These are phyloP conservation scores for Blastocladiella britannica DNA, from an alignment of 192 early-diverging fungal genomes.

Conservation along the genomic window DNA sequence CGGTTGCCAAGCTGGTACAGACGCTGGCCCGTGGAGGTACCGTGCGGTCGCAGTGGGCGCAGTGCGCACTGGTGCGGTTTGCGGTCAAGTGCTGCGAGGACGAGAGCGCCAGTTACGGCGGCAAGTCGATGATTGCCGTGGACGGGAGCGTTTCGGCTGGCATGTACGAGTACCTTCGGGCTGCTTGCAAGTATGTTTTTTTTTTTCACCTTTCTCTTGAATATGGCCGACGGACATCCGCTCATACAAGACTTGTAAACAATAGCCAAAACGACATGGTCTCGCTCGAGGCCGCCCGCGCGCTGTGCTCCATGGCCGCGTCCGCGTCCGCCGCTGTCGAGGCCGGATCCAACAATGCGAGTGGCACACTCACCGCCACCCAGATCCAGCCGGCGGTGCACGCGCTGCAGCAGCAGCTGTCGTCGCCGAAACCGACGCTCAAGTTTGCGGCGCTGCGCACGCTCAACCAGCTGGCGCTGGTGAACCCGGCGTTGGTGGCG, in stretches of 20 bases:
- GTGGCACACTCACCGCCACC: not conserved
- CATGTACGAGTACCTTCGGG: slow-evolving; percentile 1
- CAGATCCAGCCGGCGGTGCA: not conserved
- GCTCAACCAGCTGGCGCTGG: slow-evolving; percentile 75
- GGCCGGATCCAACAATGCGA: too few species aligned
- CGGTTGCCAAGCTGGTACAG: slow-evolving; percentile 88
- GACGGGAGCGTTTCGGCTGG: not conserved
- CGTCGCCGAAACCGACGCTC: slow-evolving; percentile 76
- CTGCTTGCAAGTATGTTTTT: not conserved
- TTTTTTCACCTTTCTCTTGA: not conserved
- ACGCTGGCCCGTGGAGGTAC: slow-evolving; percentile 39
- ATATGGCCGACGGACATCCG: slow-evolving; percentile 1
- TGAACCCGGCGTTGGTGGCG: slow-evolving; percentile 70
- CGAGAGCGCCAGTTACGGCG: not conserved
- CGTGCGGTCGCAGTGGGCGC: slow-evolving; percentile 35
- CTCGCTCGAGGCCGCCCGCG: slow-evolving; percentile 85
- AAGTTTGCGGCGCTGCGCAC: slow-evolving; percentile 95
- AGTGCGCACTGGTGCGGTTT: slow-evolving; percentile 83
- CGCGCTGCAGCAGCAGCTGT: slow-evolving; percentile 81
- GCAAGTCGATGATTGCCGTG: not conserved
- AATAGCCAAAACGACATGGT: slow-evolving; percentile 92
- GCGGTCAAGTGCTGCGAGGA: slow-evolving; percentile 29
- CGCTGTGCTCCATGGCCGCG: slow-evolving; percentile 76
- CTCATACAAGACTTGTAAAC: too few species aligned
- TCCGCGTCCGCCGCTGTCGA: not conserved